phyloP scores from a whole-genome alignment of 345 rosid genomes.

The Kandelia obovata region DNA sequence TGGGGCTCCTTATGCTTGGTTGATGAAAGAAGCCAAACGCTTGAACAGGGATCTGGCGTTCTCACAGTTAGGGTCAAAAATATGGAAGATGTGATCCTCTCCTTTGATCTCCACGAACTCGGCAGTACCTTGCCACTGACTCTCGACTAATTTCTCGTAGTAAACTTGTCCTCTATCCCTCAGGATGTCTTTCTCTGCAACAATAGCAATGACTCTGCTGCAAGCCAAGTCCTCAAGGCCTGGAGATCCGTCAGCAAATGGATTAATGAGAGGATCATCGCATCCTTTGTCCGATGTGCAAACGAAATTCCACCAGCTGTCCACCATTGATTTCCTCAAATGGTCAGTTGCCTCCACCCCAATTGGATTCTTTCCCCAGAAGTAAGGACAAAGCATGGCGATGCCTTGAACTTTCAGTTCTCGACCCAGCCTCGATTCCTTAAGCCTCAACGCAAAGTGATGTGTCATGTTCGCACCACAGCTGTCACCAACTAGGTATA shows the following conservation, averaged over 20 bases:
- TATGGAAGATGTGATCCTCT: conserved; percentile 69
- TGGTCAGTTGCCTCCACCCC: conserved; percentile 47
- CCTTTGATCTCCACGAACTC: conserved; percentile 52
- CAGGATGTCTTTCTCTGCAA: conserved; percentile 60
- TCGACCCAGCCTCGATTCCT: conserved; percentile 15
- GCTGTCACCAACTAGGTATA: conserved; percentile 67
- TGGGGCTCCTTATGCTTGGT: conserved; percentile 10
- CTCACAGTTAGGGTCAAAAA: conserved; percentile 43
- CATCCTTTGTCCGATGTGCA: conserved; percentile 63
- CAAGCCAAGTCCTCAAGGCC: conserved; percentile 44
- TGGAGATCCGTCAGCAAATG: conserved; percentile 54
- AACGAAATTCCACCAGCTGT: conserved; percentile 72
- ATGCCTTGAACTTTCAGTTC: conserved; percentile 47
- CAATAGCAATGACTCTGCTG: conserved; percentile 40
- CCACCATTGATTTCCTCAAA: conserved; percentile 57
- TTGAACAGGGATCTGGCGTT: conserved; percentile 45
- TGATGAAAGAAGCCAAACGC: conserved; percentile 47
- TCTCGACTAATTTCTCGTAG: conserved; percentile 42
- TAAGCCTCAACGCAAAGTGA: conserved; percentile 48
- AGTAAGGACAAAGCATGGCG: conserved; percentile 68
- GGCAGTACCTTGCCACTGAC: conserved; percentile 44
- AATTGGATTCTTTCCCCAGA: conserved; percentile 47
- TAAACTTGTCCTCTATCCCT: conserved; percentile 55
- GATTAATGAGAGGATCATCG: conserved; percentile 77
- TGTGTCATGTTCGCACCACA: conserved; percentile 70